phyloP scores from a whole-genome alignment of 108 stramenopile genomes.

The Skeletonema marinoi region DNA sequence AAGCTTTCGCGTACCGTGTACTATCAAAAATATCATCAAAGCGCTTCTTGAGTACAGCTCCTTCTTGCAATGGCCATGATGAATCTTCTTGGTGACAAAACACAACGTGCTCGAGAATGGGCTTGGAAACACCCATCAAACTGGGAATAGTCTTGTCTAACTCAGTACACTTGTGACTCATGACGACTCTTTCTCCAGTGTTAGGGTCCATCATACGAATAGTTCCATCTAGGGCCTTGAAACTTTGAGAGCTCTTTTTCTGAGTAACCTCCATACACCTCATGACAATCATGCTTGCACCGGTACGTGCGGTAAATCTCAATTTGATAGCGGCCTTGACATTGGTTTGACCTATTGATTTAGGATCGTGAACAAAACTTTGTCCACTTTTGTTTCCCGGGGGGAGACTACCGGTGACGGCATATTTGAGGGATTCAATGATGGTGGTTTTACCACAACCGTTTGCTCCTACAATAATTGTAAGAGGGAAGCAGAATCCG shows the following conservation, averaged over 20 bases:
- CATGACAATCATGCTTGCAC: constrained; percentile 85
- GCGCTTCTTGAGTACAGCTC: constrained; percentile 95
- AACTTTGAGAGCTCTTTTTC: constrained; percentile 78
- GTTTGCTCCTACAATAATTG: constrained; percentile 97
- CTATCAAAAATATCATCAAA: constrained; percentile 99
- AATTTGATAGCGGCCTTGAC: constrained; percentile 91
- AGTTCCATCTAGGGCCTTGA: constrained; percentile 93
- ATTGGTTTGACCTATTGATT: constrained; percentile 54
- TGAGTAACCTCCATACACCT: constrained; percentile 93
- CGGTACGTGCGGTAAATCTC: constrained; percentile 83
- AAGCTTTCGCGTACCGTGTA: constrained; percentile 93
- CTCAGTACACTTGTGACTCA: constrained; percentile 93
- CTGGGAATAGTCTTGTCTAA: constrained; percentile 87
- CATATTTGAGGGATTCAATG: constrained; percentile 98
- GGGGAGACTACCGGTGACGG: constrained; percentile 92
- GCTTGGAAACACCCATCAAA: constrained; percentile 88
- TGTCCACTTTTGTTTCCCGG: constrained; percentile 92
- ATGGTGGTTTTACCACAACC: constrained; percentile 97
- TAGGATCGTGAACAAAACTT: constrained; percentile 94
- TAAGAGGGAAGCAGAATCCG: constrained; percentile 96
- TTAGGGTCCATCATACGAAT: constrained; percentile 68
- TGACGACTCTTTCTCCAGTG: constrained; percentile 63
- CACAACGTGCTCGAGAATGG: constrained; percentile 97
- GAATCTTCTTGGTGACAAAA: constrained; percentile 98
- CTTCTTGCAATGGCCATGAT: constrained; percentile 92